Evolutionary conservation across 495 filamentous ascomycete species (phyloP).

Genomic region (Elasticomyces elasticus): DNA sequence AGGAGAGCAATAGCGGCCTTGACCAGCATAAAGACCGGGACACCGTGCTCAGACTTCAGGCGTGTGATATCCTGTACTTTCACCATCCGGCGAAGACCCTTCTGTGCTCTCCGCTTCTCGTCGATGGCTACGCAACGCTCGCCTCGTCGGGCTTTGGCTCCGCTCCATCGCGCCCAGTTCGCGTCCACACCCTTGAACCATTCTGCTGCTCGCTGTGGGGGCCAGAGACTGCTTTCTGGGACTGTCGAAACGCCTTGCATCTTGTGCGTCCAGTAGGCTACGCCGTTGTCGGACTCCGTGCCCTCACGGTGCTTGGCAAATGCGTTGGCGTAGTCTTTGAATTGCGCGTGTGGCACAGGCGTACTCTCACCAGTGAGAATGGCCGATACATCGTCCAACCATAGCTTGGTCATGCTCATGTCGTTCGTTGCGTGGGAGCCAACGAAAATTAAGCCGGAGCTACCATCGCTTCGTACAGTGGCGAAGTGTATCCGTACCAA

Average conservation of each 20-base stretch:
- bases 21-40: slow-evolving; percentile 14
- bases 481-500: slow-evolving; percentile 5
- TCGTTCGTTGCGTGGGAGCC: slow-evolving; percentile 8
- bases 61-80: slow-evolving; percentile 2
- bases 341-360: slow-evolving; percentile 1
- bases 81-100: slow-evolving; percentile 4
- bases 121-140: not conserved
- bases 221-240: slow-evolving; percentile 1
- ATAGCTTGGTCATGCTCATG: slow-evolving; percentile 10
- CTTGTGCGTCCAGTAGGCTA: slow-evolving; percentile 8
- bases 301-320: slow-evolving; percentile 3
- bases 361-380: not conserved
- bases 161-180: slow-evolving; percentile 3
- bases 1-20: slow-evolving; percentile 13
- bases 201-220: slow-evolving; percentile 2
- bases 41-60: slow-evolving; percentile 6
- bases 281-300: slow-evolving; percentile 1
- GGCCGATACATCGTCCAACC: slow-evolving; percentile 1
- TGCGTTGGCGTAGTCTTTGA: slow-evolving; percentile 11
- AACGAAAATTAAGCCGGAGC: slow-evolving; percentile 5
- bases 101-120: slow-evolving; percentile 1
- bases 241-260: not conserved
- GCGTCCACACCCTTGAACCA: slow-evolving; percentile 6
- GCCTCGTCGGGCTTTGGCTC: not conserved
- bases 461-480: not conserved